Evolutionary conservation across 192 early-diverging fungal genomes (phyloP).

Genomic region (Dissophora globulifera): DNA sequence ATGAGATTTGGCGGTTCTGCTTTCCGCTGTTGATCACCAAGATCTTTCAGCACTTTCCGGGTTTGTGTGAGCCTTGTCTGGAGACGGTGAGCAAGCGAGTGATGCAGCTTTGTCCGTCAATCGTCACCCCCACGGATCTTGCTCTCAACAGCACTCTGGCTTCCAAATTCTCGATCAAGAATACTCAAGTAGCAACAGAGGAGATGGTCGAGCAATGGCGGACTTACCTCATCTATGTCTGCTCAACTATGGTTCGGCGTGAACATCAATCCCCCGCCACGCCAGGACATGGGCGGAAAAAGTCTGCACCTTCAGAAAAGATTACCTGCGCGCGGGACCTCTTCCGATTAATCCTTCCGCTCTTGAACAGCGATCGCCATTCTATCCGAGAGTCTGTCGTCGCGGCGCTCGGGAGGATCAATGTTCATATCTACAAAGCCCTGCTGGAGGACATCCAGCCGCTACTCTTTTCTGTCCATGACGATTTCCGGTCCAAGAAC

Average conservation of each 20-base stretch:
- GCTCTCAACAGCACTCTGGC: constrained; percentile 56
- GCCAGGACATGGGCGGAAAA: constrained; percentile 57
- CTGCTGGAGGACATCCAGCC: constrained; percentile 77
- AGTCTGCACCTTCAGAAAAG: constrained; percentile 56
- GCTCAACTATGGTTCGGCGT: constrained; percentile 66
- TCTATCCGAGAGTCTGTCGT: constrained; percentile 76
- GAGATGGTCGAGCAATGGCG: constrained; percentile 83
- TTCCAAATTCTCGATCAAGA: constrained; percentile 62
- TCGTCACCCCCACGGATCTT: constrained; percentile 65
- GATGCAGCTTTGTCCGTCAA: constrained; percentile 69
- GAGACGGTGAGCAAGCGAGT: constrained; percentile 70
- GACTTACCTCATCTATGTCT: constrained; percentile 76
- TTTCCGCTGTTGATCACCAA: constrained; percentile 73
- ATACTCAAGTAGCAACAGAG: constrained; percentile 56
- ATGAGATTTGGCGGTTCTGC: constrained; percentile 73
- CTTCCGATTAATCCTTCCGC: constrained; percentile 72
- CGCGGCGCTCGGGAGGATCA: constrained; percentile 70
- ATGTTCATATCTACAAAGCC: constrained; percentile 70
- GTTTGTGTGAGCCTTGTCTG: constrained; percentile 59
- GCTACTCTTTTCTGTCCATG: constrained; percentile 64
- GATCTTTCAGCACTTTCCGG: constrained; percentile 65
- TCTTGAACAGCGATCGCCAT: constrained; percentile 73
- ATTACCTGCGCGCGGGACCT: constrained; percentile 66
- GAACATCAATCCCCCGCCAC: constrained; percentile 52
- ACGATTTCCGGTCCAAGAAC: constrained; percentile 68